Conservation (phyloP, 257 asterid species). For the Solanum peruvianum region DNA sequence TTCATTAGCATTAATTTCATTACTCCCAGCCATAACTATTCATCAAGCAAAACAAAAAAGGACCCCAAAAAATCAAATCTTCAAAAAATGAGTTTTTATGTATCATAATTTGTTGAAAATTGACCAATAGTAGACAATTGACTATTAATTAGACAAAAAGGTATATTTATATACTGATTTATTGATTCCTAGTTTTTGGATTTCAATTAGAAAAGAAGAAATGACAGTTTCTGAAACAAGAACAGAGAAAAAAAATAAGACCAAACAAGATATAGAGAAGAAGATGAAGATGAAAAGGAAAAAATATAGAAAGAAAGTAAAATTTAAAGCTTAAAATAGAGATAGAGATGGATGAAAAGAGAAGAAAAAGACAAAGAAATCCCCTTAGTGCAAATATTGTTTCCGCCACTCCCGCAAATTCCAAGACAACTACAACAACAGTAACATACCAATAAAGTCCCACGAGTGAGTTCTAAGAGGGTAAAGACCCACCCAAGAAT, state of each 20-base stretch:
- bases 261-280: background rate
- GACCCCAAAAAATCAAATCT: conserved; percentile 1
- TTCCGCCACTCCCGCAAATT: too few relatives aligned
- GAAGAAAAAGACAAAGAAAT: background rate
- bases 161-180: background rate
- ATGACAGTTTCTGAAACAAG: conserved; percentile 23
- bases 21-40: conserved; percentile 30
- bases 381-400: too few relatives aligned
- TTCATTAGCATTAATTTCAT: conserved; percentile 34
- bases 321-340: background rate
- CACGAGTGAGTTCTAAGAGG: too few relatives aligned
- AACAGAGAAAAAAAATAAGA: background rate
- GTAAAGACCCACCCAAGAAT: too few relatives aligned
- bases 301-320: background rate
- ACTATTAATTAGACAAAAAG: background rate
- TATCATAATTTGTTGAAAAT: conserved; percentile 9
- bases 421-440: too few relatives aligned
- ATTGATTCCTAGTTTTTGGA: background rate
- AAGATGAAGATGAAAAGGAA: background rate
- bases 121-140: background rate
- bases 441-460: too few relatives aligned
- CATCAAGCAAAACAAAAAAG: background rate
- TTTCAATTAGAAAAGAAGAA: conserved; percentile 3
- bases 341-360: background rate
- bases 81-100: conserved; percentile 2